Conservation (phyloP, 805 yeast genomes). For the Nakazawaea ambrosiae region DNA sequence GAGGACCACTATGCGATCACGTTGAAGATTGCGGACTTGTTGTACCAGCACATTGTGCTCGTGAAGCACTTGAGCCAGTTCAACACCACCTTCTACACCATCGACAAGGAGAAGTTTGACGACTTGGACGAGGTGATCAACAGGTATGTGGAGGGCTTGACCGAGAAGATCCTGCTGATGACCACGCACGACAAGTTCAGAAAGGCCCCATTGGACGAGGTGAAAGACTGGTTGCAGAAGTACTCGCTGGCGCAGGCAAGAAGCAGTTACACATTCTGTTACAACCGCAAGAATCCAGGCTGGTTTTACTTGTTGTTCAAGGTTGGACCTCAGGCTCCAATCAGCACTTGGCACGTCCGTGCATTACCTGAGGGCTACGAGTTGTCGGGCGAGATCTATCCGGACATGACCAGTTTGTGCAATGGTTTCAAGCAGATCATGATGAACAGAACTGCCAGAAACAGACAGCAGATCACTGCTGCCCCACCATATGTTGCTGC, state of each 20-base stretch:
- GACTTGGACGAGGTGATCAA: slow-evolving; percentile 93
- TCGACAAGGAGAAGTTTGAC: slow-evolving; percentile 57
- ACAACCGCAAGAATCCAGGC: slow-evolving; percentile 90
- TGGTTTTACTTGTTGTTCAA: slow-evolving; percentile 86
- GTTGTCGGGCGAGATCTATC: slow-evolving; percentile 73
- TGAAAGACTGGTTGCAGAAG: slow-evolving; percentile 78
- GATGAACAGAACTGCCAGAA: slow-evolving; percentile 13
- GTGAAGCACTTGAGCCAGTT: slow-evolving; percentile 46
- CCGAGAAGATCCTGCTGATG: slow-evolving; percentile 79
- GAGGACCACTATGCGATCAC: slow-evolving; percentile 84
- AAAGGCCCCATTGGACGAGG: slow-evolving; percentile 71
- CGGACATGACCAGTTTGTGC: slow-evolving; percentile 82
- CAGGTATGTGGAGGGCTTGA: slow-evolving; percentile 77
- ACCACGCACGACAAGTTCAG: slow-evolving; percentile 83
- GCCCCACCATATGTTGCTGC: no score
- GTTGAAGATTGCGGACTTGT: slow-evolving; percentile 89
- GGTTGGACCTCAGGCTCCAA: slow-evolving; percentile 58
- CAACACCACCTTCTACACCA: slow-evolving; percentile 50
- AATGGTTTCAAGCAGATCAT: slow-evolving; percentile 84
- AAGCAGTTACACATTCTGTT: slow-evolving; percentile 86
- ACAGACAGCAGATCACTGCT: background rate
- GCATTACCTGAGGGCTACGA: slow-evolving; percentile 85
- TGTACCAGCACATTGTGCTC: slow-evolving; percentile 88
- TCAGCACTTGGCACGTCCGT: slow-evolving; percentile 84
- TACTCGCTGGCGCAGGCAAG: slow-evolving; percentile 89